Percentiles rank a stretch among this genome's conserved stretches.
Conservation (phyloP, 73 alveolate genomes). For the Paramecium caudatum region DNA sequence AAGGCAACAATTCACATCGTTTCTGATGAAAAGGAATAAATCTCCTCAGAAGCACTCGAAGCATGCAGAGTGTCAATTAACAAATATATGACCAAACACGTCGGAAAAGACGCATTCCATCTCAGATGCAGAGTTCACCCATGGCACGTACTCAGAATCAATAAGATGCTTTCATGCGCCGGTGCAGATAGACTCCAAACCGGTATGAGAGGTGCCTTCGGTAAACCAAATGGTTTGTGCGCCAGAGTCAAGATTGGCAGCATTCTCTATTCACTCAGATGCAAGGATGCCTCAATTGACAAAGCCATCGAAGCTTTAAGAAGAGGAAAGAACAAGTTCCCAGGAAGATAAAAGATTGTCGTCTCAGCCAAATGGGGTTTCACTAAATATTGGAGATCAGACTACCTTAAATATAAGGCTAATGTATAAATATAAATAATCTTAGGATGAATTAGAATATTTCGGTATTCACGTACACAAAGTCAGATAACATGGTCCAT, state of each 20-base stretch:
- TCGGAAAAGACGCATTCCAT: slow-evolving; percentile 97
- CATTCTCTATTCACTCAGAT: slow-evolving; percentile 88
- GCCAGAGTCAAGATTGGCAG: slow-evolving; percentile 98
- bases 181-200: slow-evolving; percentile 99
- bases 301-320: slow-evolving; percentile 96
- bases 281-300: slow-evolving; percentile 85
- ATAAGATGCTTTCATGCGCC: slow-evolving; percentile 99
- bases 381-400: slow-evolving; percentile 94
- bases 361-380: slow-evolving; percentile 98
- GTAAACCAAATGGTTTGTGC: slow-evolving; percentile 98
- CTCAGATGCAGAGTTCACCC: slow-evolving; percentile 98
- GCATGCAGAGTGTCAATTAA: slow-evolving; percentile 99
- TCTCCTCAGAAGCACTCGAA: slow-evolving; percentile 99
- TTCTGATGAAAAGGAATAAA: slow-evolving; percentile 98
- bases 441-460: slow-evolving; percentile 62
- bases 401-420: slow-evolving; percentile 81
- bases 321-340: slow-evolving; percentile 98
- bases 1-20: slow-evolving; percentile 90
- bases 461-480: slow-evolving; percentile 54
- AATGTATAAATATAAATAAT: neutral
- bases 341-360: slow-evolving; percentile 99
- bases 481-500: slow-evolving; percentile 22
- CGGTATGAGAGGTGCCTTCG: slow-evolving; percentile 99
- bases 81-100: slow-evolving; percentile 93
- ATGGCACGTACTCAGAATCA: slow-evolving; percentile 98